phyloP scores from a whole-genome alignment of 306 rosid species.

The Canavalia gladiata region DNA sequence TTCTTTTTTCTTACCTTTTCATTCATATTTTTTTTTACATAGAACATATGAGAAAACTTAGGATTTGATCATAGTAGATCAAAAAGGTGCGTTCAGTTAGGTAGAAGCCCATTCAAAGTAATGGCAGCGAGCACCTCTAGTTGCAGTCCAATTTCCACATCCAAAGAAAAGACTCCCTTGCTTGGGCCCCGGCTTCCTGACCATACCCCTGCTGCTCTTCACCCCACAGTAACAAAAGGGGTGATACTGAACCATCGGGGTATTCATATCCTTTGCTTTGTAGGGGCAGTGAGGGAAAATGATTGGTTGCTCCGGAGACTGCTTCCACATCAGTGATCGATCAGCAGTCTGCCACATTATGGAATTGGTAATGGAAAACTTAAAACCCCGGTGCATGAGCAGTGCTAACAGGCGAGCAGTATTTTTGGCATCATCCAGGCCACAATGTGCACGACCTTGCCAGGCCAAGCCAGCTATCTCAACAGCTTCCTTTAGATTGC shows the following conservation, averaged over 20 bases:
- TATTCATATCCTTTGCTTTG: constrained; percentile 64
- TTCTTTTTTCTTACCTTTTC: not conserved
- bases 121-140: constrained; percentile 84
- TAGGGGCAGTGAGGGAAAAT: constrained; percentile 58
- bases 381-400: constrained; percentile 83
- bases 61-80: constrained; percentile 51
- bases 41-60: constrained; percentile 52
- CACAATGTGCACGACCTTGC: constrained; percentile 97
- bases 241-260: constrained; percentile 59
- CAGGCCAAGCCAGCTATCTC: constrained; percentile 86
- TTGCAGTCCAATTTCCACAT: constrained; percentile 87
- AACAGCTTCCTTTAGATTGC: constrained; percentile 94
- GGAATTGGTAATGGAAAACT: constrained; percentile 77
- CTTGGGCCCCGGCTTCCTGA: constrained; percentile 87
- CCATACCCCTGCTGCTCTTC: constrained; percentile 74
- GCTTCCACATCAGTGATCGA: constrained; percentile 64
- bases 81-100: constrained; percentile 54
- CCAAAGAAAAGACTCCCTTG: constrained; percentile 87
- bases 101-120: constrained; percentile 90
- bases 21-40: constrained; percentile 36
- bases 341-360: constrained; percentile 75
- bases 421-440: constrained; percentile 93
- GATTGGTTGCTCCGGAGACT: constrained; percentile 59
- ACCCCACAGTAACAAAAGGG: constrained; percentile 87
- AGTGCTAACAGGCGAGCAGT: constrained; percentile 83